Evolutionary conservation across 2,329 filamentous ascomycete genomes (phyloP), one percentile per base, ranked within the genome.

Genomic region (Scedosporium boydii): DNA sequence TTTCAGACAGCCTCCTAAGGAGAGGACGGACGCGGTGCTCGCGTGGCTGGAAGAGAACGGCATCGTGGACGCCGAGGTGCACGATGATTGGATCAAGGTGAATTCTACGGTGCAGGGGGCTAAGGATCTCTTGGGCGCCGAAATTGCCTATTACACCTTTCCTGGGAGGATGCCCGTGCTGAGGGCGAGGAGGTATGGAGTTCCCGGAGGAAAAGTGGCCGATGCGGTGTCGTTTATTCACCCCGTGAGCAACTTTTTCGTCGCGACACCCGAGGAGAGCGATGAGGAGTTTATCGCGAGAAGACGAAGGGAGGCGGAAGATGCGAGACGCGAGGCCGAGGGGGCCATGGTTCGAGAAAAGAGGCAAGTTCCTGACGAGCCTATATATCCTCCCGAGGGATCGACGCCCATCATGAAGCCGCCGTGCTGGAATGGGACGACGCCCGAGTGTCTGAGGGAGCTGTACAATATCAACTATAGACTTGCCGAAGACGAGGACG

Each of bases 231-330:
- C 73, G 61, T 82, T 82, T 64, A 71, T 82, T 29, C 75, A 80
- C 48, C 80, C 80, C 0, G 68, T 82, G 51, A 71, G 74, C 63
- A 78, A 82, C 70, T 82, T 82, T 63, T 77, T 81, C 67, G 67
- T 42, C 68, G 69, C 53, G 69, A 67, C 16, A 64, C 68, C 9
- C 6, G n/a, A 23, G 23, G 44, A 41, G 27, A 60, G 26, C 38
- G 57, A 58, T 18, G 58, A 60, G 18, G 58, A 60, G 42, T 18
- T 21, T 12, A 10, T 12, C n/a, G 34, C n/a, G 9, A 60, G 34
- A 16, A n/a, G 23, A 34, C 44, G 58, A 16, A 26, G 58, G 26
- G 23, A 23, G 23, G n/a, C n/a, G 7, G 16, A 38, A 10, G 29
- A 46, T 34, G 56, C 26, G 29, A 48, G 44, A 48, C 16, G 27